Evolutionary conservation across 2,329 filamentous ascomycete genomes (phyloP).

Genomic region (Tolypocladium sp.): DNA sequence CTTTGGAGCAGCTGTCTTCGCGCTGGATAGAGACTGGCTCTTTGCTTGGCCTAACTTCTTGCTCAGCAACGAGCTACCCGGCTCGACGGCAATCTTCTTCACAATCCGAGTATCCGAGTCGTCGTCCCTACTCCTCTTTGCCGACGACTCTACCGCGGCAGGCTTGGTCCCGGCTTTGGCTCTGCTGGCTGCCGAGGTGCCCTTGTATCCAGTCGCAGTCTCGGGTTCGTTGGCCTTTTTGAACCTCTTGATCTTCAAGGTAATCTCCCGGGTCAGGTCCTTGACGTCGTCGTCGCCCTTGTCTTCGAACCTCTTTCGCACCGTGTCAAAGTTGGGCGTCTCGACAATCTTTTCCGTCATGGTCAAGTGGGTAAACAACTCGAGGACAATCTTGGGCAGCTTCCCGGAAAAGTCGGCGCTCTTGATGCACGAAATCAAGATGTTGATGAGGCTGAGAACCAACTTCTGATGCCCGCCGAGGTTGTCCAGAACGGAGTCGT

Average conservation of each 20-base stretch:
- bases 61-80: slow-evolving; percentile 24
- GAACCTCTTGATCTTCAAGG: slow-evolving; percentile 35
- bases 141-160: slow-evolving; percentile 15
- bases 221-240: slow-evolving; percentile 22
- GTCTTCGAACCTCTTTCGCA: slow-evolving; percentile 53
- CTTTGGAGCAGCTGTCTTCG: slow-evolving; percentile 21
- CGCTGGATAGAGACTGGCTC: slow-evolving; percentile 17
- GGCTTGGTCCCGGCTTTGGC: slow-evolving; percentile 23
- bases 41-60: slow-evolving; percentile 30
- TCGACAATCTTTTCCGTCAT: slow-evolving; percentile 53
- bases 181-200: slow-evolving; percentile 28
- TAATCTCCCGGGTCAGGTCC: slow-evolving; percentile 48
- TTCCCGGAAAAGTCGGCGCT: slow-evolving; percentile 42
- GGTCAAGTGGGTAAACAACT: slow-evolving; percentile 52
- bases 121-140: slow-evolving; percentile 30
- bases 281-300: slow-evolving; percentile 58
- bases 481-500: slow-evolving; percentile 46
- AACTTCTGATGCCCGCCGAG: slow-evolving; percentile 49
- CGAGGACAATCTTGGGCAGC: slow-evolving; percentile 45
- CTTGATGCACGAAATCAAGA: slow-evolving; percentile 45
- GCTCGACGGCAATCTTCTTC: slow-evolving; percentile 34
- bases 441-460: slow-evolving; percentile 43
- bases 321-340: slow-evolving; percentile 56
- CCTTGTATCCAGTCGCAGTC: slow-evolving; percentile 25
- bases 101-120: slow-evolving; percentile 27